Base-by-base conservation (phyloP, 2,329 filamentous ascomycete genomes). In the Sordariomycetes sp. region DNA sequence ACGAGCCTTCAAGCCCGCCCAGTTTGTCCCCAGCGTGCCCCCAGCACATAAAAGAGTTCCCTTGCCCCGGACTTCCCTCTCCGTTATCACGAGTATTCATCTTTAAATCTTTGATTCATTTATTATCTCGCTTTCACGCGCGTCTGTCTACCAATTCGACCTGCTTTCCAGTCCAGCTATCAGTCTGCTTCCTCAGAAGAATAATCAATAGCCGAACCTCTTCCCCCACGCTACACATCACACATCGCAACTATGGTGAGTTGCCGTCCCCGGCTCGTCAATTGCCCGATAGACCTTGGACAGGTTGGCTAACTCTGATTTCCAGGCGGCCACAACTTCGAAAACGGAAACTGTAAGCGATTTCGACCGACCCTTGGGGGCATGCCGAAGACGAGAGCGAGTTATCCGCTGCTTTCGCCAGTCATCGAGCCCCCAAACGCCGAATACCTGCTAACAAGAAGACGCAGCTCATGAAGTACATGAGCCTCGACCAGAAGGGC, bases 401-500 rank as follows among this genome's bases (percentile, higher is more conserved):
- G 28, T 45, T 28, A 35, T 12, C 6, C 35, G 35, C 50, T 34
- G 39, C 50, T 13, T 54, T 54, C 22, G n/a, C 34, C 53, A 13
- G 25, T 42, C 48, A 28, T 24, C 48, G 8, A n/a, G 2, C 24
- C 20, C 17, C 28, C 8, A 7, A 12, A n/a, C 28, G 28, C 53
- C 54, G 52, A 58, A 52, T n/a, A 51, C 28, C 32, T 54, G 24
- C 57, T 58, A 57, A 54, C 10, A 36, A 36, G 61, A 54, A 57
- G 56, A 56, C 62, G 67, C 73, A 96, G 90, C 85, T 96, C 73
- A 77, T 86, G 73, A 96, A 96, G 76, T 97, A 92, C 81, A 84
- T 94, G 76, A 79, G 79, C 68, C 88, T 97, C 67, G 86, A 90
- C 72, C 92, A 97, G 79, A 89, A 87, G 73, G 91, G 90, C 72